phyloP scores from a whole-genome alignment of 345 rosid genomes.

The Aquilaria yunnanensis region DNA sequence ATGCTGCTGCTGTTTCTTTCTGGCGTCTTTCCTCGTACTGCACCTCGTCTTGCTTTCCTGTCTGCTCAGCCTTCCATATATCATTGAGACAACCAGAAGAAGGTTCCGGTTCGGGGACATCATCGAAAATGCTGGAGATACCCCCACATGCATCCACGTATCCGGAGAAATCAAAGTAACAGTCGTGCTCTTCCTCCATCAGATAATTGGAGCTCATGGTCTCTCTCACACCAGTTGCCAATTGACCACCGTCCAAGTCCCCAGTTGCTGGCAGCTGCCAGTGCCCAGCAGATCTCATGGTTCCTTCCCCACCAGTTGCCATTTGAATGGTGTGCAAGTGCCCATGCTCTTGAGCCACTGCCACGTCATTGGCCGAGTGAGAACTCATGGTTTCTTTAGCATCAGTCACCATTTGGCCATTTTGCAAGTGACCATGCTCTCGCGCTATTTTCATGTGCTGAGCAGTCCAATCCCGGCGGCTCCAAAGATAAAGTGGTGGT shows the following conservation, averaged over 20 bases:
- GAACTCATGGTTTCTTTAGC: too few relatives aligned
- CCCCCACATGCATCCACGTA: slow-evolving; percentile 7
- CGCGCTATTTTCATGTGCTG: slow-evolving; percentile 41
- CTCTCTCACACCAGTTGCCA: too few relatives aligned
- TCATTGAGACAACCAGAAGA: slow-evolving; percentile 3
- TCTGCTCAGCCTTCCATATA: slow-evolving; percentile 3
- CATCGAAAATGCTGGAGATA: slow-evolving; percentile 9
- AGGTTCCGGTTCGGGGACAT: slow-evolving; percentile 3
- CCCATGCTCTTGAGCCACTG: too few relatives aligned
- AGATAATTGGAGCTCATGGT: slow-evolving; percentile 2
- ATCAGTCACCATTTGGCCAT: background rate
- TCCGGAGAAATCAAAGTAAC: slow-evolving; percentile 6
- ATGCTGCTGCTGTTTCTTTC: background rate
- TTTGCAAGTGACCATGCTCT: slow-evolving; percentile 27
- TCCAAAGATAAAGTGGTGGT: slow-evolving; percentile 72
- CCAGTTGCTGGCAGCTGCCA: too few relatives aligned
- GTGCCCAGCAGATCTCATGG: too few relatives aligned
- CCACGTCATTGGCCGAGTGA: too few relatives aligned
- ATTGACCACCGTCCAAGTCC: too few relatives aligned
- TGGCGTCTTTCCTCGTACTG: background rate
- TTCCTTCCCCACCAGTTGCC: too few relatives aligned
- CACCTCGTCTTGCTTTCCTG: slow-evolving; percentile 1
- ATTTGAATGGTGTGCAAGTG: too few relatives aligned
- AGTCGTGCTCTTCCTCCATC: slow-evolving; percentile 13
- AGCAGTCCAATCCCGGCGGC: slow-evolving; percentile 44